Percentiles rank a stretch among this genome's conserved stretches.
Evolutionary conservation across 345 rosid genomes (phyloP).

Genomic region (Euphorbia peplus): DNA sequence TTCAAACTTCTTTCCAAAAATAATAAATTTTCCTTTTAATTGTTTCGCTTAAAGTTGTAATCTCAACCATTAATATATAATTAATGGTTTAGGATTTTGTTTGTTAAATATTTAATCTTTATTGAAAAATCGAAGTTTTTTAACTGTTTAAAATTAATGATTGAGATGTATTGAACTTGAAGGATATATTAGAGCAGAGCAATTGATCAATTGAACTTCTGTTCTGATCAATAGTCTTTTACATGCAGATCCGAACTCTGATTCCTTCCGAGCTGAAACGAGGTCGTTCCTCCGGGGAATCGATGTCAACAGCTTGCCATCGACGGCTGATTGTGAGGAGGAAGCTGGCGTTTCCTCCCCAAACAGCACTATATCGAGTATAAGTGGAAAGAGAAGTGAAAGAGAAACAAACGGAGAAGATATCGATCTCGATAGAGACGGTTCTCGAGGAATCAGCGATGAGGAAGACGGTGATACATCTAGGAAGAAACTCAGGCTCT

Average conservation of each 20-base stretch:
- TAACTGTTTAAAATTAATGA: no score
- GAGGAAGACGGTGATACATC: conserved; percentile 92
- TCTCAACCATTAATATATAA: no score
- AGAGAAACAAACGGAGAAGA: conserved; percentile 70
- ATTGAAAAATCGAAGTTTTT: no score
- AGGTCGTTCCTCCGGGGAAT: conserved; percentile 63
- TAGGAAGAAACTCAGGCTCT: conserved; percentile 86
- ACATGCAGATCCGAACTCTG: conserved; percentile 72
- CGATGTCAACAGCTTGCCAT: conserved; percentile 84
- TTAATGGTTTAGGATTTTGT: no score
- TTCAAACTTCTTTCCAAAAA: no score
- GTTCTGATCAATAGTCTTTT: neutral
- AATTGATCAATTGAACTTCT: neutral
- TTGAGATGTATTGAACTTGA: no score
- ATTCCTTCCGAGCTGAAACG: conserved; percentile 46
- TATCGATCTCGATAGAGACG: conserved; percentile 56
- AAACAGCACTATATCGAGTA: conserved; percentile 87
- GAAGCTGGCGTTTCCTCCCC: conserved; percentile 89
- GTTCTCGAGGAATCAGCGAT: conserved; percentile 76
- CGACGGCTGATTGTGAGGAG: conserved; percentile 67
- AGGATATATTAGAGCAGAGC: conserved; percentile 2
- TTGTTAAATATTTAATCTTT: no score
- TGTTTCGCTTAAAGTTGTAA: no score
- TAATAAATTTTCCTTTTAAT: no score
- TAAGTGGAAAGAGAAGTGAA: conserved; percentile 88